phyloP scores from a whole-genome alignment of 345 rosid species.

The Rhodamnia argentea region DNA sequence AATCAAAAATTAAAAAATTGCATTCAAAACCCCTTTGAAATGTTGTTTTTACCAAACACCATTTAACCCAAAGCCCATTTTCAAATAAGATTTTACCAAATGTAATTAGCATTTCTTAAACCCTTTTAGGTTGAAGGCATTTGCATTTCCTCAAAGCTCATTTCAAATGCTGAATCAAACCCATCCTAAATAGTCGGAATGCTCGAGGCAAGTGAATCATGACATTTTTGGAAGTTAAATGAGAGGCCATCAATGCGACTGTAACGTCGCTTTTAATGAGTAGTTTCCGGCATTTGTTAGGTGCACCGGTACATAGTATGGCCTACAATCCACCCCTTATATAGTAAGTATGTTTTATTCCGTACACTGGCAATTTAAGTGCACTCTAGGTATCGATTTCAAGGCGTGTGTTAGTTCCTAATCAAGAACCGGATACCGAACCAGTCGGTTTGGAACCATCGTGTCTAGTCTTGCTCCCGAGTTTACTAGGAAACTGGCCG shows the following conservation, averaged over 20 bases:
- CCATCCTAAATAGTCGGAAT: neutral
- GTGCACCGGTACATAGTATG: neutral
- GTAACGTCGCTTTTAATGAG: too few relatives aligned
- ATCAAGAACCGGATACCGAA: fast-evolving
- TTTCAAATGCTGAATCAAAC: too few relatives aligned
- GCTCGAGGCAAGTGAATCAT: neutral
- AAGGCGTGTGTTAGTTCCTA: neutral
- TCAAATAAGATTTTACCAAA: too few relatives aligned
- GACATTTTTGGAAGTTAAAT: neutral
- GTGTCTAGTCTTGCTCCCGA: fast-evolving
- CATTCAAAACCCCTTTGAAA: too few relatives aligned
- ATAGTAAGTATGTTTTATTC: neutral
- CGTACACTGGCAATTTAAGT: neutral
- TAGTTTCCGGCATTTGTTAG: neutral
- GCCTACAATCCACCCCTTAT: neutral
- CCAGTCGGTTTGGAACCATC: neutral
- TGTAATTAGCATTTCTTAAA: too few relatives aligned
- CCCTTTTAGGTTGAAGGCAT: too few relatives aligned
- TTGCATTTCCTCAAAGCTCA: too few relatives aligned
- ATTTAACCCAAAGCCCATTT: too few relatives aligned
- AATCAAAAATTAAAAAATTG: too few relatives aligned
- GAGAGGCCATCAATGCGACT: neutral
- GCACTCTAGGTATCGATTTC: neutral
- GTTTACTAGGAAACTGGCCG: fast-evolving
- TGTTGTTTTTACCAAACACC: too few relatives aligned